These are phyloP conservation scores for Solanum chacoense DNA, from an alignment of 305 asterid genomes.

Conservation along the genomic window DNA sequence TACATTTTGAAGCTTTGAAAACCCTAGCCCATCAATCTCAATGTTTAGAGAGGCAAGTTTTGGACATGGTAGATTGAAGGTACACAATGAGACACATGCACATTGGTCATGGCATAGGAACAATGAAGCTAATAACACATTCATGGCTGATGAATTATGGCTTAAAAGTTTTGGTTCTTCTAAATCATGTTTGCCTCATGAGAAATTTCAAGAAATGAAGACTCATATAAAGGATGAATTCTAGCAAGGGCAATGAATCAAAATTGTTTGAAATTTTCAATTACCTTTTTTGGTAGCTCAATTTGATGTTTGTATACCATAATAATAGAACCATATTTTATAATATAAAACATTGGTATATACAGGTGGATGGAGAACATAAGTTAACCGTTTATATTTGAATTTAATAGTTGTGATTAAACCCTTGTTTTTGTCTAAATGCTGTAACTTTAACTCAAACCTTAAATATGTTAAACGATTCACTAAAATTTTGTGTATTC, in stretches of 20 bases:
- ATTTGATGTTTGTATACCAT: not conserved
- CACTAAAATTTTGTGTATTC: not conserved
- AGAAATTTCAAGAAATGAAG: not conserved
- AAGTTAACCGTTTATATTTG: not conserved
- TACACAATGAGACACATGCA: slow-evolving; percentile 46
- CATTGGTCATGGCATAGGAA: slow-evolving; percentile 84
- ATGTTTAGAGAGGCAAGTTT: slow-evolving; percentile 55
- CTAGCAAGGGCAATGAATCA: slow-evolving; percentile 1
- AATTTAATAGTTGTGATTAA: not conserved
- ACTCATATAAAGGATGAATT: slow-evolving; percentile 34
- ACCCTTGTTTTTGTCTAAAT: not conserved
- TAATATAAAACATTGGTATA: not conserved
- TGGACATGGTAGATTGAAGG: slow-evolving; percentile 62
- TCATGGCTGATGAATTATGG: slow-evolving; percentile 45
- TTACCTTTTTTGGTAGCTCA: not conserved
- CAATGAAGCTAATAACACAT: slow-evolving; percentile 22
- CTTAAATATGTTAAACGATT: not conserved
- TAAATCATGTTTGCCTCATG: slow-evolving; percentile 6
- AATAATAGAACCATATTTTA: not conserved
- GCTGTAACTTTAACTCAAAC: not conserved
- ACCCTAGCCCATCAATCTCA: slow-evolving; percentile 51
- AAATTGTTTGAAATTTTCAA: not conserved
- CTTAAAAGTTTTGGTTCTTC: slow-evolving; percentile 38
- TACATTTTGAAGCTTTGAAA: slow-evolving; percentile 27
- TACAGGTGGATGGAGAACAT: not conserved